Percentiles rank a stretch among this genome's conserved stretches.
Evolutionary conservation across 495 filamentous ascomycete genomes (phyloP).

Genomic region (Haplographium delicatum): DNA sequence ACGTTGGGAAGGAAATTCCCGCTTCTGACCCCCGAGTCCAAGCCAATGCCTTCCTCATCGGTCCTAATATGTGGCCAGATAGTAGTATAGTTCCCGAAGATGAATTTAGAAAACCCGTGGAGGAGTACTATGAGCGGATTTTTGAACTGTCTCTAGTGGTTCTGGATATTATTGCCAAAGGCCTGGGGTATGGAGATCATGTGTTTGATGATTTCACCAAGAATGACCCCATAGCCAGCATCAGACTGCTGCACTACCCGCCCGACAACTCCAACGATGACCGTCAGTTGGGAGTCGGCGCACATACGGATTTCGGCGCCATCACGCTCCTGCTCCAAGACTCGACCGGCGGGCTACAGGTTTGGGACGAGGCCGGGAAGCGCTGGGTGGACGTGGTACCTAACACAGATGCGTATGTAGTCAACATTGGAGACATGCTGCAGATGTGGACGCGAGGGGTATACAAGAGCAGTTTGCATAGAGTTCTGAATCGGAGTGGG

Average conservation of each 20-base stretch:
- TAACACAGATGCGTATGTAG: conserved; percentile 39
- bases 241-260: conserved; percentile 38
- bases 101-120: conserved; percentile 23
- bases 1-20: conserved; percentile 40
- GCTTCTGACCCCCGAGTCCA: conserved; percentile 36
- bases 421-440: conserved; percentile 43
- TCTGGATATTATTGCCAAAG: conserved; percentile 35
- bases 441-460: conserved; percentile 37
- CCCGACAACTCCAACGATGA: conserved; percentile 32
- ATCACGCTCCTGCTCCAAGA: conserved; percentile 38
- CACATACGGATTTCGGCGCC: conserved; percentile 42
- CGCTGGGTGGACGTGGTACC: conserved; percentile 29
- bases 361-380: conserved; percentile 31
- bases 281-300: conserved; percentile 29
- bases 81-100: conserved; percentile 9
- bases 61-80: conserved; percentile 38
- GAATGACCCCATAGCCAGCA: conserved; percentile 25
- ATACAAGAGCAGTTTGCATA: conserved; percentile 39
- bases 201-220: conserved; percentile 34
- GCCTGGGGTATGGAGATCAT: conserved; percentile 33
- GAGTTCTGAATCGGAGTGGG: conserved; percentile 38
- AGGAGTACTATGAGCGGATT: conserved; percentile 31
- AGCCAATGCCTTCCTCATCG: conserved; percentile 29
- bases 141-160: conserved; percentile 27
- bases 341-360: conserved; percentile 30